Percentiles rank a stretch among this genome's conserved stretches.
Evolutionary conservation across 1,284 basidiomycete genomes (phyloP).

Genomic region (Polyporus tsugae): DNA sequence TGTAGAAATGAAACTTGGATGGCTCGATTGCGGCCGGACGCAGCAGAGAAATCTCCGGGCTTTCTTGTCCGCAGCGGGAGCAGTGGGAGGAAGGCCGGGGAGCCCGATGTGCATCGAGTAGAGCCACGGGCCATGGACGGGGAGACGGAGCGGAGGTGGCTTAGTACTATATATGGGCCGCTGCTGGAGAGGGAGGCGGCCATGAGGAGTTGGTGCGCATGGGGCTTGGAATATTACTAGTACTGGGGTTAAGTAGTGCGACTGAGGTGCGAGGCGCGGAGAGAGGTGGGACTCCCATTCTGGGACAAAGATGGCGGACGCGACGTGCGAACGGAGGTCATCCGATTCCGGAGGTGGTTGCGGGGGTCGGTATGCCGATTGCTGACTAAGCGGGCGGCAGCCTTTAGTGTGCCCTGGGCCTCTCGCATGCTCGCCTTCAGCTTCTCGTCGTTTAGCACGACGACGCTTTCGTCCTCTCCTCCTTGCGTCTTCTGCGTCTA

Average conservation of each 20-base stretch:
- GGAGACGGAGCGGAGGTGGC: not conserved
- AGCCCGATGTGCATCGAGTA: not conserved
- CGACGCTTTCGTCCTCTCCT: constrained; percentile 28
- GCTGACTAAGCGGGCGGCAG: constrained; percentile 36
- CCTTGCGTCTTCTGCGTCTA: constrained; percentile 10
- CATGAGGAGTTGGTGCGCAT: constrained; percentile 32
- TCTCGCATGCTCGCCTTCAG: constrained; percentile 32
- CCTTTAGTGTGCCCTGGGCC: constrained; percentile 32
- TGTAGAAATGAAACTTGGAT: constrained; percentile 24
- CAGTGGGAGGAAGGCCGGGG: constrained; percentile 3
- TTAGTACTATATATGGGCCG: constrained; percentile 13
- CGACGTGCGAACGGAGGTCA: constrained; percentile 21
- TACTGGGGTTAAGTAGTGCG: not conserved
- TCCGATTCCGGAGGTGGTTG: constrained; percentile 10
- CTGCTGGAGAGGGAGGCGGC: constrained; percentile 17
- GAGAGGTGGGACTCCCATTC: constrained; percentile 1
- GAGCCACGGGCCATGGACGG: not conserved
- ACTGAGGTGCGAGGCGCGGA: constrained; percentile 11
- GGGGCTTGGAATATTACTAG: constrained; percentile 23
- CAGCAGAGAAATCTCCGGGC: not conserved
- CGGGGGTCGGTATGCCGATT: constrained; percentile 26
- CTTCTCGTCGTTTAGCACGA: constrained; percentile 35
- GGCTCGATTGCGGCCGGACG: constrained; percentile 14
- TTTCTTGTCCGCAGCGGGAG: constrained; percentile 2
- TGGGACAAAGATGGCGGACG: not conserved